Evolutionary conservation across 441 rosid species (phyloP).

Genomic region (Adansonia grandidieri): DNA sequence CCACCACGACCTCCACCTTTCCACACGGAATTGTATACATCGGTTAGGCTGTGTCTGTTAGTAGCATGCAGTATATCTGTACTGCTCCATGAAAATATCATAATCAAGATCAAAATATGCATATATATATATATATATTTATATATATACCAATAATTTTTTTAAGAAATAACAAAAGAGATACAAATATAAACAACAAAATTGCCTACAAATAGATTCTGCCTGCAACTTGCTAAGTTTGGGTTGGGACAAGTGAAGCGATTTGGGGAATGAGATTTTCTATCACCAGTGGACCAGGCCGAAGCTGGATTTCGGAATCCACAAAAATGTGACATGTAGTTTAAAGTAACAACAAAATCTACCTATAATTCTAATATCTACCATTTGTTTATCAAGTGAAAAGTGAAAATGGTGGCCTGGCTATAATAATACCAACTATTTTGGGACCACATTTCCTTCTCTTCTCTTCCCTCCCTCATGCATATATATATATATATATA

Average conservation of each 20-base stretch:
- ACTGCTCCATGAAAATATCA: no score
- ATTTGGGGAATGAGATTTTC: conserved; percentile 3
- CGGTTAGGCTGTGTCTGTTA: no score
- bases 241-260: conserved; percentile 4
- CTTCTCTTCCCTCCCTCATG: no score
- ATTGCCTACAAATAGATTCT: conserved; percentile 20
- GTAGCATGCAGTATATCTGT: no score
- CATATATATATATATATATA: neutral
- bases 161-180: no score
- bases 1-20: no score
- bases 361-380: neutral
- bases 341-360: neutral
- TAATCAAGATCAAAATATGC: no score
- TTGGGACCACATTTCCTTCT: neutral
- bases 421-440: neutral
- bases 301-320: neutral
- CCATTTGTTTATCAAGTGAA: neutral
- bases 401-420: neutral
- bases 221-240: conserved; percentile 1
- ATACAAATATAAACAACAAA: neutral
- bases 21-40: no score
- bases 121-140: no score
- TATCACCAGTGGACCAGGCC: neutral
- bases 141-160: no score
- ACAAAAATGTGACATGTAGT: neutral